Conservation (phyloP, 306 rosid genomes). For the Fragaria ananassa region DNA sequence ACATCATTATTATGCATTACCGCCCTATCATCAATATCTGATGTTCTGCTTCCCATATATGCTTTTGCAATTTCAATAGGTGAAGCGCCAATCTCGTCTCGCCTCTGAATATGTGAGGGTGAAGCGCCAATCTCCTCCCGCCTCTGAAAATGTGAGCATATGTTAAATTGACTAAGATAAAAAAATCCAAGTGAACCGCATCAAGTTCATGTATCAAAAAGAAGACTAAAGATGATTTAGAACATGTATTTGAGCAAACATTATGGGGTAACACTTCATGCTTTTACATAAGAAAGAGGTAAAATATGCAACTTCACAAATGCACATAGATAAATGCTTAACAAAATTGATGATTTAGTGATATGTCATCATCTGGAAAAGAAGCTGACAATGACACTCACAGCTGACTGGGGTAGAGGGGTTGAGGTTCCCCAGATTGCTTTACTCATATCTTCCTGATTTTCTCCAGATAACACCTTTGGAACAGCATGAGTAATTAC, state of each 20-base stretch:
- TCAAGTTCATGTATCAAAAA: neutral
- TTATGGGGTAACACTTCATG: neutral
- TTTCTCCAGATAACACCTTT: constrained; percentile 34
- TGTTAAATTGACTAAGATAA: constrained; percentile 19
- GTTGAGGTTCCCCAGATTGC: constrained; percentile 49
- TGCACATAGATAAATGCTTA: neutral
- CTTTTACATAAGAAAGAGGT: neutral
- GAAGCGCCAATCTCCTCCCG: constrained; percentile 64
- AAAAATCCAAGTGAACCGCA: neutral
- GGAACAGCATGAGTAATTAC: constrained; percentile 26
- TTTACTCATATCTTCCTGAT: constrained; percentile 36
- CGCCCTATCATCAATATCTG: constrained; percentile 50
- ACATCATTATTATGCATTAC: constrained; percentile 36
- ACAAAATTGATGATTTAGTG: constrained; percentile 13
- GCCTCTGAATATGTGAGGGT: constrained; percentile 57
- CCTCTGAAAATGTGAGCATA: constrained; percentile 42
- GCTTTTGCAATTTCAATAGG: constrained; percentile 86
- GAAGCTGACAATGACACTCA: constrained; percentile 36
- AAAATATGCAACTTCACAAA: neutral
- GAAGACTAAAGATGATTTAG: neutral
- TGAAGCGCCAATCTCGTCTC: constrained; percentile 64
- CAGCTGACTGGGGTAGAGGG: constrained; percentile 46
- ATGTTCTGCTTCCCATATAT: constrained; percentile 68
- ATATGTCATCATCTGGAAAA: constrained; percentile 13
- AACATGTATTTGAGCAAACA: neutral